phyloP scores from a whole-genome alignment of 352 stramenopile genomes.

The Phytopythium cucurbitacearum region DNA sequence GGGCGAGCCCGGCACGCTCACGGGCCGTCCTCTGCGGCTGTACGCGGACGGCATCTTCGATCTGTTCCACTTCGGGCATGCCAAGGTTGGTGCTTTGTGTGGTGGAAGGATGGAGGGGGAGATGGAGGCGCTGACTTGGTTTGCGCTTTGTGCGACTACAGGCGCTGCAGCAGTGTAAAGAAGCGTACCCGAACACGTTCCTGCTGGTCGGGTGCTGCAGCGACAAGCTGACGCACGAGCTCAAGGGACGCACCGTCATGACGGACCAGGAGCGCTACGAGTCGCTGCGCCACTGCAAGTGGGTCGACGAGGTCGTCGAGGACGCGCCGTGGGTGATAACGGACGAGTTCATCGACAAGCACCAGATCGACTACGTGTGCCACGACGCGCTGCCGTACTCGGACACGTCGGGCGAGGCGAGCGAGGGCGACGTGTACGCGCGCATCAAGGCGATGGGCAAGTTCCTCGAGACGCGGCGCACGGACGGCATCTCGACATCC shows the following conservation, averaged over 20 bases:
- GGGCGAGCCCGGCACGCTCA: constrained; percentile 66
- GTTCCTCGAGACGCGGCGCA: constrained; percentile 81
- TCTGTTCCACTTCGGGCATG: constrained; percentile 87
- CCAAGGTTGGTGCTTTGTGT: constrained; percentile 19
- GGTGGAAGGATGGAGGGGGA: too few species aligned
- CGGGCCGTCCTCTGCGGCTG: constrained; percentile 70
- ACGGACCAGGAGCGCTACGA: constrained; percentile 87
- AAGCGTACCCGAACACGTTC: constrained; percentile 82
- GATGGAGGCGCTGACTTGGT: too few species aligned
- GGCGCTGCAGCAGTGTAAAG: constrained; percentile 85
- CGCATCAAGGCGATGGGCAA: constrained; percentile 86
- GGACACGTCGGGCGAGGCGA: constrained; percentile 62
- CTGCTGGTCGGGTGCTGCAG: constrained; percentile 86
- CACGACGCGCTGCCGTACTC: constrained; percentile 87
- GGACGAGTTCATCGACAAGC: constrained; percentile 79
- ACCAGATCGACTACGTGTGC: constrained; percentile 88
- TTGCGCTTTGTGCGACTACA: too few species aligned
- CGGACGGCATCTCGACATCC: constrained; percentile 86
- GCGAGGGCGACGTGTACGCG: constrained; percentile 79
- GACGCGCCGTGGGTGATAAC: constrained; percentile 85
- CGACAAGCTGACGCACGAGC: constrained; percentile 82
- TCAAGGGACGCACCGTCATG: constrained; percentile 87
- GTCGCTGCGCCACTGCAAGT: constrained; percentile 79
- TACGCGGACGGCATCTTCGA: constrained; percentile 90
- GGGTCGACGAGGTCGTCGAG: constrained; percentile 86